Evolutionary conservation across 805 yeast species (phyloP).

Genomic region (Myxozyma nipponensis): DNA sequence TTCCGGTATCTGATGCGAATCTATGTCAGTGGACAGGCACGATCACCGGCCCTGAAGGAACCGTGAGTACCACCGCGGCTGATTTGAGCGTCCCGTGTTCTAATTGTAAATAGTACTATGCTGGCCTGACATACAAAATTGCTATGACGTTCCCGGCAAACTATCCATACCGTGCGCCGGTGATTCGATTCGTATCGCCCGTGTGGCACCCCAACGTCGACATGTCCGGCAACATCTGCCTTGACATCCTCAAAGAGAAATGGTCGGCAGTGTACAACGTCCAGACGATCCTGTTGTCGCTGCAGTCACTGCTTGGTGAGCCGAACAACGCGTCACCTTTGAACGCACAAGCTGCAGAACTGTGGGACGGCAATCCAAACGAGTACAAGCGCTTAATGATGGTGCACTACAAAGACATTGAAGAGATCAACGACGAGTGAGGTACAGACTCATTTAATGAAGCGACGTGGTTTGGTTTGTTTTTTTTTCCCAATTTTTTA

Average conservation of each 20-base stretch:
- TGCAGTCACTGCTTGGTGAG: slow-evolving; percentile 58
- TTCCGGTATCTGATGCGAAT: slow-evolving; percentile 52
- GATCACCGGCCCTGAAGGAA: slow-evolving; percentile 54
- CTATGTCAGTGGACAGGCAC: slow-evolving; percentile 56
- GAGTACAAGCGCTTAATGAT: slow-evolving; percentile 42
- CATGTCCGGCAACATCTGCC: slow-evolving; percentile 60
- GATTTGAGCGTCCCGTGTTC: neutral
- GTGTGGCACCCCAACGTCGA: slow-evolving; percentile 67
- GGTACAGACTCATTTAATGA: neutral
- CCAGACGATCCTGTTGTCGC: slow-evolving; percentile 54
- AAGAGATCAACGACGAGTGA: slow-evolving; percentile 30
- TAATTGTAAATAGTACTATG: slow-evolving; percentile 41
- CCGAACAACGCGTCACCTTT: slow-evolving; percentile 57
- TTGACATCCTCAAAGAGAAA: slow-evolving; percentile 59
- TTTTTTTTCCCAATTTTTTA: slow-evolving; percentile 1
- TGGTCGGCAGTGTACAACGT: slow-evolving; percentile 65
- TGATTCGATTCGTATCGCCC: slow-evolving; percentile 53
- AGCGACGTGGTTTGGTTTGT: neutral
- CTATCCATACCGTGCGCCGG: slow-evolving; percentile 59
- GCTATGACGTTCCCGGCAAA: slow-evolving; percentile 49
- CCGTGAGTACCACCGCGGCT: slow-evolving; percentile 32
- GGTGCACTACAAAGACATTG: slow-evolving; percentile 41
- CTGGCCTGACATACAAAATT: slow-evolving; percentile 50
- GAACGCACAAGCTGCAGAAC: slow-evolving; percentile 54
- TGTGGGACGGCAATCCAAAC: slow-evolving; percentile 46